phyloP scores from a whole-genome alignment of 352 stramenopile species.

The Globisporangium lucens region DNA sequence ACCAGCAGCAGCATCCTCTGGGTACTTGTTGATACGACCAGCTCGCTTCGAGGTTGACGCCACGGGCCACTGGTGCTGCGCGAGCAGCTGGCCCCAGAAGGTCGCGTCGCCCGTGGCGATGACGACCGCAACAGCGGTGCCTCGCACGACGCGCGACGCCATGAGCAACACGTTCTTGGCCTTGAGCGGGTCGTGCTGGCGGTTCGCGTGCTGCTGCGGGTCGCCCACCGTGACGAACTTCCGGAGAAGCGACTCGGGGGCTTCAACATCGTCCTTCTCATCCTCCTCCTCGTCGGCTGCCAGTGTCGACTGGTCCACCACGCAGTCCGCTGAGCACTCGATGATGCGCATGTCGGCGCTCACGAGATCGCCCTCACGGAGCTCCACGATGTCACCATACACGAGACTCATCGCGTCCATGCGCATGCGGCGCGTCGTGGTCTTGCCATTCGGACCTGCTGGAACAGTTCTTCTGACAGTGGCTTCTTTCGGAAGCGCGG shows the following conservation, averaged over 20 bases:
- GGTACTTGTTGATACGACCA: constrained; percentile 3
- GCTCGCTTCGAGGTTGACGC: constrained; percentile 11
- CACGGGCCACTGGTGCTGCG: constrained; percentile 57
- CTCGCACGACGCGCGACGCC: constrained; percentile 51
- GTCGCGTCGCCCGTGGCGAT: constrained; percentile 72
- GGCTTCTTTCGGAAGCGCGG: constrained; percentile 84
- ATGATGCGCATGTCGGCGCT: constrained; percentile 86
- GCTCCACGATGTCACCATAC: constrained; percentile 89
- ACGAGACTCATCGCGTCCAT: constrained; percentile 92
- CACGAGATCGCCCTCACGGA: constrained; percentile 87
- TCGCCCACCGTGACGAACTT: constrained; percentile 37
- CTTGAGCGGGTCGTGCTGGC: constrained; percentile 19
- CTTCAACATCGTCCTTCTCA: constrained; percentile 24
- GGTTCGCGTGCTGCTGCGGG: not conserved
- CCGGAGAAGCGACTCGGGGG: constrained; percentile 17
- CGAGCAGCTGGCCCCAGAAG: constrained; percentile 62
- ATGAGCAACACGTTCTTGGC: constrained; percentile 76
- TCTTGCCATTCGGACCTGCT: constrained; percentile 13
- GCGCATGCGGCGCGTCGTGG: constrained; percentile 66
- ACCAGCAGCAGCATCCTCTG: not conserved
- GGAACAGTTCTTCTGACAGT: constrained; percentile 68
- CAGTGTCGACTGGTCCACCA: constrained; percentile 61
- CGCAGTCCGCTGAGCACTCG: constrained; percentile 73
- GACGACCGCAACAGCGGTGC: constrained; percentile 58
- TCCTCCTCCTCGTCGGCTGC: constrained; percentile 28